Evolutionary conservation across 2,329 filamentous ascomycete genomes (phyloP).

Genomic region (Pestalotiopsis fici): DNA sequence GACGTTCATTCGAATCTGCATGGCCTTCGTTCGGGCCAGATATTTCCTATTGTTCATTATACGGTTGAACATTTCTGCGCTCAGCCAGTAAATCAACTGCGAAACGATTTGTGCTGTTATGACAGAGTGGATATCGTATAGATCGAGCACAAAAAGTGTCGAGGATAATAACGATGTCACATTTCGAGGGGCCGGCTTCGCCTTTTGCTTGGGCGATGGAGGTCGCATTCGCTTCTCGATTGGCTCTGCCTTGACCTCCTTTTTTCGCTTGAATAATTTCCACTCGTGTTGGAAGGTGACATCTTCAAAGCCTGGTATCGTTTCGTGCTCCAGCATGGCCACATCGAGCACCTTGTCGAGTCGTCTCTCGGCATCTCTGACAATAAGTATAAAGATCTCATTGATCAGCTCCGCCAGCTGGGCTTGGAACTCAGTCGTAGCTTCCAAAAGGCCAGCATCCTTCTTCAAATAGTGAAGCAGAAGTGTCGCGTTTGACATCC

Average conservation of each 20-base stretch:
- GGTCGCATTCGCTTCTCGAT: slow-evolving; percentile 88
- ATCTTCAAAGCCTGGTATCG: slow-evolving; percentile 95
- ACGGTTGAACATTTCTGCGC: slow-evolving; percentile 94
- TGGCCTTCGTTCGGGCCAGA: slow-evolving; percentile 92
- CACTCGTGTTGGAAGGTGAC: slow-evolving; percentile 98
- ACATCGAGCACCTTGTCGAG: slow-evolving; percentile 94
- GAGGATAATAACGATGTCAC: slow-evolving; percentile 95
- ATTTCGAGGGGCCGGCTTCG: slow-evolving; percentile 89
- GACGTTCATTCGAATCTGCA: slow-evolving; percentile 99
- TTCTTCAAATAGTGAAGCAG: slow-evolving; percentile 98
- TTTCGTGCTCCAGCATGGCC: slow-evolving; percentile 97
- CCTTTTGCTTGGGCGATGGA: slow-evolving; percentile 88
- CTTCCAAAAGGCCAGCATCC: slow-evolving; percentile 76
- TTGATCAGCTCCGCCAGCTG: slow-evolving; percentile 95
- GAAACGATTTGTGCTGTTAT: slow-evolving; percentile 90
- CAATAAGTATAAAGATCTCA: slow-evolving; percentile 97
- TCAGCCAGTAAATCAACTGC: slow-evolving; percentile 94
- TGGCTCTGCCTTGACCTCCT: slow-evolving; percentile 86
- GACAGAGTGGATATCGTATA: slow-evolving; percentile 99
- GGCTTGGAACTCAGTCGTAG: slow-evolving; percentile 86
- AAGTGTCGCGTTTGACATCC: slow-evolving; percentile 96
- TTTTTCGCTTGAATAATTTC: slow-evolving; percentile 93
- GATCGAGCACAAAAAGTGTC: slow-evolving; percentile 92
- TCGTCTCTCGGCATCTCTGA: slow-evolving; percentile 90
- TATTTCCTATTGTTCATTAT: slow-evolving; percentile 97